Evolutionary conservation across 129 eudicot species (phyloP).

Genomic region (Artemisia annua): DNA sequence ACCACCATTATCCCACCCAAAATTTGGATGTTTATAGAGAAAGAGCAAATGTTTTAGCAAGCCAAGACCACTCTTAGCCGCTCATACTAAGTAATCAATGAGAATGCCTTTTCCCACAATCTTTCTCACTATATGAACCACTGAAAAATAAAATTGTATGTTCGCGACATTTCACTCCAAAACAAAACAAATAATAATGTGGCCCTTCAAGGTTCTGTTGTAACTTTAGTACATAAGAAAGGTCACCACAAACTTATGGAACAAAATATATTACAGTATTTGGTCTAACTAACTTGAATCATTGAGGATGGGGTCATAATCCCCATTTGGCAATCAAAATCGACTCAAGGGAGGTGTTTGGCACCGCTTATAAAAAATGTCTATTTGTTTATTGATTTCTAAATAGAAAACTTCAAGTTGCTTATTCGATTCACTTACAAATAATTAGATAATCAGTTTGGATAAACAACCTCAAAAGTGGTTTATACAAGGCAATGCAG

Average conservation of each 20-base stretch:
- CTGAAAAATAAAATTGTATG: conserved; percentile 10
- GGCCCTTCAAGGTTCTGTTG: conserved; percentile 20
- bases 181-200: conserved; percentile 15
- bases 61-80: conserved; percentile 40
- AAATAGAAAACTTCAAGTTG: too few relatives aligned
- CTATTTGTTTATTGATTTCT: too few relatives aligned
- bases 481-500: too few relatives aligned
- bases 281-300: too few relatives aligned
- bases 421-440: too few relatives aligned
- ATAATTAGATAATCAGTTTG: too few relatives aligned
- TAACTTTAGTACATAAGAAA: conserved; percentile 11
- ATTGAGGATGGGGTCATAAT: too few relatives aligned
- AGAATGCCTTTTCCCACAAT: conserved; percentile 4
- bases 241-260: conserved; percentile 10
- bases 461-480: too few relatives aligned
- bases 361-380: too few relatives aligned
- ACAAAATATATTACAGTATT: conserved; percentile 10
- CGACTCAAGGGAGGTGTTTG: too few relatives aligned
- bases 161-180: conserved; percentile 31
- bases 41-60: conserved; percentile 40
- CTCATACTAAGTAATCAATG: conserved; percentile 46
- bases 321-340: too few relatives aligned
- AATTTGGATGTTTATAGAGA: conserved; percentile 50
- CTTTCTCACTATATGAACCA: conserved; percentile 43
- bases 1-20: conserved; percentile 67